Evolutionary conservation across 139 green algal species (phyloP), one percentile per base, ranked within the genome.

Genomic region (Volvox reticuliferus): DNA sequence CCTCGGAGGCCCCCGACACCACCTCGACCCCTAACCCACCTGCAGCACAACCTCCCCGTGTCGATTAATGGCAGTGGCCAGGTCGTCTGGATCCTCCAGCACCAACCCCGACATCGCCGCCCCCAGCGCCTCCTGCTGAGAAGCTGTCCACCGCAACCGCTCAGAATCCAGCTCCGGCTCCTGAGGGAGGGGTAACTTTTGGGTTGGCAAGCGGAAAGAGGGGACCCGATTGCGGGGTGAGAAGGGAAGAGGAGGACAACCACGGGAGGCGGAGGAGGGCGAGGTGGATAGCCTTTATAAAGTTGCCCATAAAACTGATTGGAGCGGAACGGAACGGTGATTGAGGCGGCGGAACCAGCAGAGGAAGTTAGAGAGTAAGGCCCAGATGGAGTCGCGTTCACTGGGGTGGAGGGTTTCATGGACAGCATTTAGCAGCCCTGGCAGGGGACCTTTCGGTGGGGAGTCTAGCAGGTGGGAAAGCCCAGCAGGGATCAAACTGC

Each of bases 21-120:
- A 2, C 79, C 79, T 3, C 24, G 14, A 55, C 50, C 33, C 13
- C 36, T 16, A 28, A 26, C 83, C 6, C 67, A 88, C 83, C 83
- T 88, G 67, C 83, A 88, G 83, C 33, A 88, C 83, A 67, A 88
- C 83, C 65, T 79, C 35, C 9, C 83, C 83, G 83, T 88, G 83
- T 20, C 68, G 22, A 65, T 88, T 88, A 68, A 88, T 80, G 83
- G 67, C 67, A 5, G 83, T 37, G 0, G 83, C 83, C 83, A 88
- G 83, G 83, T 88, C 83, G 67, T 88, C 83, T 0, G 67, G 67
- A 9, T 88, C 83, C 35, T 87, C 81, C 50, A 75, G 50, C 3
- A 44, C 80, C 44, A 79, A 20, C 30, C 71, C 79, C 79, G 24
- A 24, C 44, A 30, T 17, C 37, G 19, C 50, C n/a, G 0, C 26